A percentile compares a stretch with the other conserved stretches of the same genome.
Evolutionary conservation across 2,329 filamentous ascomycete genomes (phyloP).

Genomic region (Rhinocladiella similis): DNA sequence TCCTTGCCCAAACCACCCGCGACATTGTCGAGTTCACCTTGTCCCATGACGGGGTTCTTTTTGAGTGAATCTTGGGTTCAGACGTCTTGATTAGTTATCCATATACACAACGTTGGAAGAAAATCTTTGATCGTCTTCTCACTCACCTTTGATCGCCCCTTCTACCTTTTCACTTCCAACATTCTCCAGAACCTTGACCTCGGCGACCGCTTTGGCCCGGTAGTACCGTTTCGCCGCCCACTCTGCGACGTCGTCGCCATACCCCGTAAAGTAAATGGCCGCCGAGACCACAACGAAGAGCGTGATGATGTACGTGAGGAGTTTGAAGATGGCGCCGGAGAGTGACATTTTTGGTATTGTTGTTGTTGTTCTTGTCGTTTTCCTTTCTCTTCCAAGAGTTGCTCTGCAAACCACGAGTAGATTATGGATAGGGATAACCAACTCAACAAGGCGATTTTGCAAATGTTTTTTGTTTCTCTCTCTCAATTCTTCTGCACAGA

Average conservation of each 20-base stretch:
- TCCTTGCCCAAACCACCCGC: constrained; percentile 19
- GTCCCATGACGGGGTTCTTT: constrained; percentile 23
- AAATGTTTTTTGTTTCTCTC: too few species aligned
- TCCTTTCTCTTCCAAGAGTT: background rate
- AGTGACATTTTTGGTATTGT: background rate
- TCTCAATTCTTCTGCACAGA: too few species aligned
- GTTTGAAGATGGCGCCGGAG: constrained; percentile 3
- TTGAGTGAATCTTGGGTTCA: constrained; percentile 21
- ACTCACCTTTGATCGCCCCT: constrained; percentile 15
- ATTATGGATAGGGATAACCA: too few species aligned
- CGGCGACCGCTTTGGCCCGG: constrained; percentile 19
- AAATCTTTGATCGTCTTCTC: too few species aligned
- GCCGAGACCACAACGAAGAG: constrained; percentile 10
- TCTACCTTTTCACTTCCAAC: constrained; percentile 15
- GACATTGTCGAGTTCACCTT: constrained; percentile 18
- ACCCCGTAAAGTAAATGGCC: constrained; percentile 18
- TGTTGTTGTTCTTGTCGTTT: background rate
- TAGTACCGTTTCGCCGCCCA: constrained; percentile 23
- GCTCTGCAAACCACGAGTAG: too few species aligned
- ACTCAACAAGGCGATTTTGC: too few species aligned
- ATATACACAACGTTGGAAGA: too few species aligned
- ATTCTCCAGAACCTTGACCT: constrained; percentile 22
- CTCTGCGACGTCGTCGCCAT: constrained; percentile 17
- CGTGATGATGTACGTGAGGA: constrained; percentile 11
- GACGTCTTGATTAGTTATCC: background rate